Base-by-base conservation (phyloP, 2,329 filamentous ascomycete genomes). In the Septoria petroselini region DNA sequence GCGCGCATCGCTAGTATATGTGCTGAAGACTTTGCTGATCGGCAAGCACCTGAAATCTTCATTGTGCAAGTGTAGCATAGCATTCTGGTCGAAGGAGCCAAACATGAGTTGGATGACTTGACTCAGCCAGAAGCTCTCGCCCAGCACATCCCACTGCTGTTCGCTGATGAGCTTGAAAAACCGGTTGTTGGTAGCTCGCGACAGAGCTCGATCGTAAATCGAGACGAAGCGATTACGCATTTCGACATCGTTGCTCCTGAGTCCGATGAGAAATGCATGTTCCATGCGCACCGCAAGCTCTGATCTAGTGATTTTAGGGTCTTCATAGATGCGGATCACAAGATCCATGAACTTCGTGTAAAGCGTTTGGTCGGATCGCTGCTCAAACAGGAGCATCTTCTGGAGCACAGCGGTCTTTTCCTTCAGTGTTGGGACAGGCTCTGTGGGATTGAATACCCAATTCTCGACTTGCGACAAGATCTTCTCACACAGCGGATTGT, bases 371-470 rank as follows among this genome's bases (percentile, higher is more conserved):
- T 97, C 91, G 21, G 79, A 73, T 31, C 93, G 81, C 50, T 88
- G 83, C 70, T 99, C 93, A 60, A 98, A 98, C 0, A 91, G 84
- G 12, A 97, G 75, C 93, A 99, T 99, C 73, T 98, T 99, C 63
- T 95, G 91, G n/a, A 99, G 74, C 1, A 99, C 93, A 1, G 94
- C 94, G 0, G 91, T 97, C 75, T 98, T 98, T 71, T 98, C 94
- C 69, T 99, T 99, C 1, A 98, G 78, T 0, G 93, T 98, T 0
- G 93, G 93, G 79, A 93, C 96, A 1, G 90, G 93, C 57, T 95
- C 93, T 51, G 89, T 91, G 0, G 89, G 93, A 58, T 89, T 82
- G 75, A 99, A 98, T 4, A 98, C 88, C 94, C 94, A 99, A 25
- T 79, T 81, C 67, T 97, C 91, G 3, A 96, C 91, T 81, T 98